These are phyloP conservation scores for Aphanomyces stellatus DNA, from an alignment of 352 stramenopile genomes.

Conservation along the genomic window DNA sequence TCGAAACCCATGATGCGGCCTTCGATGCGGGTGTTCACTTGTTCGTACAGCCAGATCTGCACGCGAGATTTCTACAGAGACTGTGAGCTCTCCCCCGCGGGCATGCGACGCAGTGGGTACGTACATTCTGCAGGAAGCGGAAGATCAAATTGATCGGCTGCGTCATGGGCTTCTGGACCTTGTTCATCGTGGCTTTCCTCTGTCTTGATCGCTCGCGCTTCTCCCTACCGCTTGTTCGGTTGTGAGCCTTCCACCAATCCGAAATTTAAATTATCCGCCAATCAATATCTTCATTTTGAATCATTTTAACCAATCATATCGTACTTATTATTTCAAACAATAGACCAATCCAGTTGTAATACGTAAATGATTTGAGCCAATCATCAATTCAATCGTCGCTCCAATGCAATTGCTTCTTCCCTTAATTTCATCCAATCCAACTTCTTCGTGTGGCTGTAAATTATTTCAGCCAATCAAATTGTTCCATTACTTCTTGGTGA, in stretches of 20 bases:
- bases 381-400: neutral
- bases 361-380: neutral
- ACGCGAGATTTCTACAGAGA: constrained; percentile 88
- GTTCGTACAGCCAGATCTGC: constrained; percentile 99
- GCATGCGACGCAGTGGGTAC: constrained; percentile 15
- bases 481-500: too few relatives aligned
- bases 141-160: constrained; percentile 99
- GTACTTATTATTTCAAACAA: neutral
- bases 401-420: too few relatives aligned
- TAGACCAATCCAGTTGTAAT: neutral
- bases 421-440: too few relatives aligned
- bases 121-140: constrained; percentile 95
- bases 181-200: constrained; percentile 59
- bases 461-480: too few relatives aligned
- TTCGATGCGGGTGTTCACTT: constrained; percentile 97
- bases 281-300: neutral
- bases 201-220: neutral
- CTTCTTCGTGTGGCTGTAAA: too few relatives aligned
- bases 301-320: neutral
- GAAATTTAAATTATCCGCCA: neutral
- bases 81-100: neutral
- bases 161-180: constrained; percentile 99
- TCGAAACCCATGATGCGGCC: constrained; percentile 98
- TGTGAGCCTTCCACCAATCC: neutral
- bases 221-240: neutral